These are phyloP conservation scores for Fusarium protoensiforme DNA, from an alignment of 2,329 filamentous ascomycete species.

Conservation along the genomic window DNA sequence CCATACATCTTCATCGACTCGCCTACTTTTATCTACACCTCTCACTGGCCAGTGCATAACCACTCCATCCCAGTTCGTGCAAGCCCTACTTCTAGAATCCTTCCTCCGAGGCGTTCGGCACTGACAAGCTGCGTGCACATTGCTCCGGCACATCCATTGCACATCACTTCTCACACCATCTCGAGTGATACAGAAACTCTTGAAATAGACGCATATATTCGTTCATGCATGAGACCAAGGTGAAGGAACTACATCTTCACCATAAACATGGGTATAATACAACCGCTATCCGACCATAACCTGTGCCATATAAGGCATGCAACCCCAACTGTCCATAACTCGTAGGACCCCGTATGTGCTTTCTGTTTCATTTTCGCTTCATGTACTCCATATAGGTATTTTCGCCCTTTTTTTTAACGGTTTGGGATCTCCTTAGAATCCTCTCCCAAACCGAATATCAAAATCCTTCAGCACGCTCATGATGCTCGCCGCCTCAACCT, in stretches of 20 bases:
- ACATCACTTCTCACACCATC: slow-evolving; percentile 13
- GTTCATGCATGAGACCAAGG: slow-evolving; percentile 36
- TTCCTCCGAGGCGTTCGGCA: slow-evolving; percentile 10
- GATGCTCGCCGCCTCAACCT: slow-evolving; percentile 85
- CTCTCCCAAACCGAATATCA: slow-evolving; percentile 75
- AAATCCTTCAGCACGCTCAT: slow-evolving; percentile 88
- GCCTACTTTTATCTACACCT: slow-evolving; percentile 1
- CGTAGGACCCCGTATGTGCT: slow-evolving; percentile 13
- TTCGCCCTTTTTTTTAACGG: slow-evolving; percentile 17
- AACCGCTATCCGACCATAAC: slow-evolving; percentile 42
- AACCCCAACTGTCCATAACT: slow-evolving; percentile 15
- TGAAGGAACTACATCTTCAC: slow-evolving; percentile 35
- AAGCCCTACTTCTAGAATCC: slow-evolving; percentile 35
- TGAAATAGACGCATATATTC: slow-evolving; percentile 40
- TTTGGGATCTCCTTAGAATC: slow-evolving; percentile 44
- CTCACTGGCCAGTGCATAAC: slow-evolving; percentile 24
- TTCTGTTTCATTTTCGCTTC: slow-evolving; percentile 20
- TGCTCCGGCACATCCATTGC: not conserved
- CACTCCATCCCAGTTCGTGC: slow-evolving; percentile 9
- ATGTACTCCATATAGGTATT: slow-evolving; percentile 10
- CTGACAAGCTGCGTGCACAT: not conserved
- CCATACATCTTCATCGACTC: slow-evolving; percentile 8
- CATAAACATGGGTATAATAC: slow-evolving; percentile 46
- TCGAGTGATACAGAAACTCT: slow-evolving; percentile 4
- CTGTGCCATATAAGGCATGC: slow-evolving; percentile 36